A percentile compares a stretch with the other conserved stretches of the same genome.
These are phyloP conservation scores for Kregervanrija fluxuum DNA, from an alignment of 805 yeast genomes.

Conservation along the genomic window DNA sequence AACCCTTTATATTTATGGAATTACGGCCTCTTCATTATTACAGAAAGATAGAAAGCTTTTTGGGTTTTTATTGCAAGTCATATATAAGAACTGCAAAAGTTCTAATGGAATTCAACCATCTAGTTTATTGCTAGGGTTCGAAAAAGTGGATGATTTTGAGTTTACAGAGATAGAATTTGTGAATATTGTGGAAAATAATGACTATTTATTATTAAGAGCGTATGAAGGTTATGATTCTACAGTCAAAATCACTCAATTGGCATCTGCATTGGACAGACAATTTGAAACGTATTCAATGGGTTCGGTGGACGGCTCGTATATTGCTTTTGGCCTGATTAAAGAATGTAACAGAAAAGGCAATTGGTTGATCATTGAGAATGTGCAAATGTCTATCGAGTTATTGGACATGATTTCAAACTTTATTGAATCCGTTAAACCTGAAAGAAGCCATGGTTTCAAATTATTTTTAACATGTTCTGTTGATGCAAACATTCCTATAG, in stretches of 20 bases:
- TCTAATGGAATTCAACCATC: too few species aligned
- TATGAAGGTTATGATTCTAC: constrained; percentile 65
- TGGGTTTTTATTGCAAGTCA: constrained; percentile 28
- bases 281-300: constrained; percentile 62
- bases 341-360: constrained; percentile 39
- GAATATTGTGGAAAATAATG: constrained; percentile 17
- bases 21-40: constrained; percentile 39
- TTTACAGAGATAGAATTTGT: constrained; percentile 13
- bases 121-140: too few species aligned
- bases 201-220: constrained; percentile 48
- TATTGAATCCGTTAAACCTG: constrained; percentile 26
- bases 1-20: constrained; percentile 25
- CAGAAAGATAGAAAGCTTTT: constrained; percentile 39
- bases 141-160: neutral
- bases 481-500: constrained; percentile 41
- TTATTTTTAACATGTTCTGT: constrained; percentile 61
- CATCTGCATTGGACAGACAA: constrained; percentile 23
- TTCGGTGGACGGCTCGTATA: constrained; percentile 52
- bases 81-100: too few species aligned
- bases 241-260: constrained; percentile 39
- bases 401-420: constrained; percentile 44
- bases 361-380: constrained; percentile 78
- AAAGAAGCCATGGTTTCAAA: constrained; percentile 32
- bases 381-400: constrained; percentile 69
- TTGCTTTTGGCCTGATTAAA: constrained; percentile 49